Evolutionary conservation across 768 basidiomycete genomes (phyloP).

Genomic region (Tricholoma flavovirens): DNA sequence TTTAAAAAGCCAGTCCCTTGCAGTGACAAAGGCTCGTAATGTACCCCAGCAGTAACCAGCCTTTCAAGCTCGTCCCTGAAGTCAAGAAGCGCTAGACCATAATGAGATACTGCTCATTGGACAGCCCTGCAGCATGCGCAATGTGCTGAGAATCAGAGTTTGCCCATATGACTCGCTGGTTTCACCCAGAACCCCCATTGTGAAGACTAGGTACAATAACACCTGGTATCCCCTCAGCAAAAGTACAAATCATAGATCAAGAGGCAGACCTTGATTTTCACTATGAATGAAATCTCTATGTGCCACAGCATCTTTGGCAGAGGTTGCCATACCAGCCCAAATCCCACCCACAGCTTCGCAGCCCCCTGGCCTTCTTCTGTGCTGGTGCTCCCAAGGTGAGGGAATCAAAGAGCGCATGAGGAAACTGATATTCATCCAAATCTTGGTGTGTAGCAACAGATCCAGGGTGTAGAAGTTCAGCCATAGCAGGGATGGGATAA

Average conservation of each 20-base stretch:
- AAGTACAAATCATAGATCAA: neutral
- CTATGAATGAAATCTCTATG: constrained; percentile 83
- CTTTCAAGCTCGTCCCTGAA: no score
- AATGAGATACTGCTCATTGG: constrained; percentile 78
- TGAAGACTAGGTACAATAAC: constrained; percentile 87
- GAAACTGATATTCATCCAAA: constrained; percentile 73
- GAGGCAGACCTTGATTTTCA: constrained; percentile 79
- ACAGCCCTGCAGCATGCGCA: constrained; percentile 89
- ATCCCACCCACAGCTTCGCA: constrained; percentile 75
- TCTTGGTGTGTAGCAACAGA: constrained; percentile 65
- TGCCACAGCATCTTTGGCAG: constrained; percentile 62
- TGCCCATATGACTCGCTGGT: constrained; percentile 75
- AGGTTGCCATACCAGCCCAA: constrained; percentile 78
- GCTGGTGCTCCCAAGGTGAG: constrained; percentile 76
- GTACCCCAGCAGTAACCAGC: no score
- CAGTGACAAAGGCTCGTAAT: no score
- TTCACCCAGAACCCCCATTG: constrained; percentile 58
- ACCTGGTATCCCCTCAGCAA: constrained; percentile 43
- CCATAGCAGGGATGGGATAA: constrained; percentile 65
- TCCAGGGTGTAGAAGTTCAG: constrained; percentile 66
- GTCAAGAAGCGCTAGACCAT: constrained; percentile 44
- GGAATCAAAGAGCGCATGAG: constrained; percentile 79
- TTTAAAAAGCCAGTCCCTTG: no score
- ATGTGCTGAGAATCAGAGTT: constrained; percentile 67
- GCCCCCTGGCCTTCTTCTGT: constrained; percentile 67